These are phyloP conservation scores for Skeletonema tropicum DNA, from an alignment of 108 stramenopile genomes.

Conservation along the genomic window DNA sequence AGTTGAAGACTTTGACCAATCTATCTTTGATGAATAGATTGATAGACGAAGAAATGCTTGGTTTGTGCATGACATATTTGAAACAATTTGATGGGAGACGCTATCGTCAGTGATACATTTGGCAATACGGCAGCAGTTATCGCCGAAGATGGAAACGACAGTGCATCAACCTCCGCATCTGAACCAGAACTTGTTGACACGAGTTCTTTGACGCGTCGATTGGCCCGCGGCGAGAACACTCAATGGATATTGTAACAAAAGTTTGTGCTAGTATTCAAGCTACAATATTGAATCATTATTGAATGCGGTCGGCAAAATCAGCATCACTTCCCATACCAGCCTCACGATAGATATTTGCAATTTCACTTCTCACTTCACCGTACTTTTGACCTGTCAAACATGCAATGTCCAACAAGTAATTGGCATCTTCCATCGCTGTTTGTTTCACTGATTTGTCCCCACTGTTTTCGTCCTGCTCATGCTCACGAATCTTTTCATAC, in stretches of 20 bases:
- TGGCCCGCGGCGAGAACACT: neutral
- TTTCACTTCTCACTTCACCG: constrained; percentile 55
- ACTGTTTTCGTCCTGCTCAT: constrained; percentile 65
- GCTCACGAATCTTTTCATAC: constrained; percentile 76
- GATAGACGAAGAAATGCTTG: neutral
- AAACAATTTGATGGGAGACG: no score
- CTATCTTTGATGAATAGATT: constrained; percentile 6
- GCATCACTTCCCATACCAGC: constrained; percentile 76
- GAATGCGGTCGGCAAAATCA: constrained; percentile 54
- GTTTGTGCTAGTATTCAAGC: neutral
- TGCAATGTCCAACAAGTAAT: constrained; percentile 68
- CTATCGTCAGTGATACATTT: no score
- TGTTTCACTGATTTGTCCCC: constrained; percentile 67
- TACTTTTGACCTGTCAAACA: constrained; percentile 66
- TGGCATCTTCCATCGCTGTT: constrained; percentile 73
- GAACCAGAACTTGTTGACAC: neutral
- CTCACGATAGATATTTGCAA: constrained; percentile 64
- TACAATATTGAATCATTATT: neutral
- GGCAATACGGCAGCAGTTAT: no score
- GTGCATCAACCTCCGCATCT: no score
- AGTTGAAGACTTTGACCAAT: constrained; percentile 34
- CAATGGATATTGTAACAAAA: neutral
- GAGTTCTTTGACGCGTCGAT: neutral
- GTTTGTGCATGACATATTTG: neutral
- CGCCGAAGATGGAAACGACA: no score